Evolutionary conservation across 2,329 filamentous ascomycete species (phyloP).

Genomic region (Talaromyces islandicus): DNA sequence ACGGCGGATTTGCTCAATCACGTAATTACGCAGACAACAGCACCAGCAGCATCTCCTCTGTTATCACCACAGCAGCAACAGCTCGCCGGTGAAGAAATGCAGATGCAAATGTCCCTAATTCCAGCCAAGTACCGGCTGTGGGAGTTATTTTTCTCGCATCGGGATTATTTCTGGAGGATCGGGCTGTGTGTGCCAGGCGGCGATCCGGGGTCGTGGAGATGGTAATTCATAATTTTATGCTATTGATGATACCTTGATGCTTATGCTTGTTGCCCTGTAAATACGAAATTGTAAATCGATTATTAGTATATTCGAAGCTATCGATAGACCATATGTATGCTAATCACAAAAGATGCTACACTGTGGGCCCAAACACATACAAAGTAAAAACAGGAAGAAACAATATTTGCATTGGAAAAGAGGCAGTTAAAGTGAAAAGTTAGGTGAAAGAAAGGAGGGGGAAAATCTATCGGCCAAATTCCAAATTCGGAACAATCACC

Average conservation of each 20-base stretch:
- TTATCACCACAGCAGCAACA: background rate
- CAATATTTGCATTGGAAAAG: background rate
- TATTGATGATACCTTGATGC: background rate
- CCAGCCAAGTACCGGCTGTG: slow-evolving; percentile 68
- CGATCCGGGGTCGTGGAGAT: slow-evolving; percentile 22
- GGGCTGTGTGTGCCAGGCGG: slow-evolving; percentile 83
- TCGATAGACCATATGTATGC: background rate
- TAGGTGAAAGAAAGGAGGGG: background rate
- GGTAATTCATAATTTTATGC: background rate
- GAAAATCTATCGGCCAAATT: slow-evolving; percentile 29
- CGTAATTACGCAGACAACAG: background rate
- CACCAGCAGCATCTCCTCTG: background rate
- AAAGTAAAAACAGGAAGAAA: background rate
- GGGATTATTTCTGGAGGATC: slow-evolving; percentile 94
- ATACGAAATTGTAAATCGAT: background rate
- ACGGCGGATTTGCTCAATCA: background rate
- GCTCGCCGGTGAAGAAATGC: background rate
- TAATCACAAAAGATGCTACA: background rate
- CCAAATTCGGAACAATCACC: slow-evolving; percentile 84
- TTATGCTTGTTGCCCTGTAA: background rate
- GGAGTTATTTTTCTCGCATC: slow-evolving; percentile 86
- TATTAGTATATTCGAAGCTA: background rate
- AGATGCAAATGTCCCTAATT: slow-evolving; percentile 16
- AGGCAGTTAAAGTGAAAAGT: background rate
- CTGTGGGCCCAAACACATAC: background rate